Base-by-base conservation (phyloP, 73 alveolate species). In the Tetrahymena elliotti region DNA sequence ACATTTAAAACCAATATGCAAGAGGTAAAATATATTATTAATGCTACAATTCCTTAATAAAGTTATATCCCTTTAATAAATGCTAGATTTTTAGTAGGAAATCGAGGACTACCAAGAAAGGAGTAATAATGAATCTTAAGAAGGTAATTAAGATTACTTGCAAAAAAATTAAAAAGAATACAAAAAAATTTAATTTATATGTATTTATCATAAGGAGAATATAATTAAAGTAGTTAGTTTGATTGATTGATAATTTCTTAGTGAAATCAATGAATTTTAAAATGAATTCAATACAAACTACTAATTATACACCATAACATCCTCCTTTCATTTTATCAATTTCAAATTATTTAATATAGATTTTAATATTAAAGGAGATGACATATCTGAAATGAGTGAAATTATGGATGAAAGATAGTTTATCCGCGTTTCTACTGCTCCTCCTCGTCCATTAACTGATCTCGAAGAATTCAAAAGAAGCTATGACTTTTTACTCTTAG, bases 381-480 rank as follows among this genome's bases (percentile, higher is more conserved):
- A 68, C 36, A 68, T 68, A 31, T 68, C 88, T 16, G 88, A 68
- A 68, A 68, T 68, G 88, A 68, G 88, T 24, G 88, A 68, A 68
- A 31, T 68, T 27, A 68, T 68, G 33, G 96, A 84, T 35, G 96
- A 94, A 22, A 94, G 96, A 27, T 18, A 84, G 16, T 53, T 40
- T 47, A 38, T 68, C 18, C 84, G 99, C 52, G 98, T 98, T 13
- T 96, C 98, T 11, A 97, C 99, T 20, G 99, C 99, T 35, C 99
- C 99, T 94, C 98, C 99, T 9, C 94, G 99, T 35, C 99, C 99
- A 24, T 84, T 98, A 39, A 97, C 99, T 15, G 99, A 98, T 83
- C 94, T 98, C 22, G 99, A 98, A 94, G 99, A 98, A 94, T 98
- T 97, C 94, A 94, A 94, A 88, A 94, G 96, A 84, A 95, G 97